Conservation (phyloP, 495 filamentous ascomycete species). For the Trichocladium antarcticum region DNA sequence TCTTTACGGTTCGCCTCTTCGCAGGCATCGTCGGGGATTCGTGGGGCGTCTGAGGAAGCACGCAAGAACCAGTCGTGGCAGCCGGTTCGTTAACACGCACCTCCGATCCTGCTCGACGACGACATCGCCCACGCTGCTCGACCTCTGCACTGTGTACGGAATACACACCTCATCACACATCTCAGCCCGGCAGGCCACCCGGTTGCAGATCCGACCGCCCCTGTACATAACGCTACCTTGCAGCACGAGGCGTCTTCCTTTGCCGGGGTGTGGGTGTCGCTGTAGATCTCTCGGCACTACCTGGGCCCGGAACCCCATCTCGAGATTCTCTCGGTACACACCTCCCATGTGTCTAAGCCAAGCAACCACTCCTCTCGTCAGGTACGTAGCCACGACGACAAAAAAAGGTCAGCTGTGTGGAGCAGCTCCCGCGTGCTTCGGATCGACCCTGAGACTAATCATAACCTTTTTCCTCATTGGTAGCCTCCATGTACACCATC, state of each 20-base stretch:
- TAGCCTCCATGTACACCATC: constrained; percentile 20
- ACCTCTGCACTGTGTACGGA: too few species aligned
- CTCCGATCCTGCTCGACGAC: neutral
- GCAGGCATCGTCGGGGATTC: neutral
- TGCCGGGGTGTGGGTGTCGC: constrained; percentile 17
- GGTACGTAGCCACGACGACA: constrained; percentile 21
- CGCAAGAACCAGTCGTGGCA: neutral
- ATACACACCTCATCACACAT: constrained; percentile 2
- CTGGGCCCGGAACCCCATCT: constrained; percentile 3
- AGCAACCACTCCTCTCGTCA: constrained; percentile 11
- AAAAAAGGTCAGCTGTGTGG: constrained; percentile 17
- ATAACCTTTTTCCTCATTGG: constrained; percentile 14
- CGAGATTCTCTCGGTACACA: constrained; percentile 11
- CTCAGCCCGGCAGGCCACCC: constrained; percentile 14
- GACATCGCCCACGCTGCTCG: neutral
- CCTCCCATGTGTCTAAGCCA: constrained; percentile 20
- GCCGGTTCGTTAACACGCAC: neutral
- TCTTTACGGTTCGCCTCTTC: neutral
- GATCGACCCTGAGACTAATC: constrained; percentile 18
- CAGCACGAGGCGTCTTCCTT: constrained; percentile 15
- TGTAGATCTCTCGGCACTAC: constrained; percentile 21
- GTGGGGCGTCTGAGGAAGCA: neutral
- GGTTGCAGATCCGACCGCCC: constrained; percentile 19
- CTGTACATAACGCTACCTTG: constrained; percentile 17
- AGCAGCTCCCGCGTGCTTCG: constrained; percentile 12